These are phyloP conservation scores for Wickerhamiella brachini DNA, from an alignment of 805 yeast species.

Conservation along the genomic window DNA sequence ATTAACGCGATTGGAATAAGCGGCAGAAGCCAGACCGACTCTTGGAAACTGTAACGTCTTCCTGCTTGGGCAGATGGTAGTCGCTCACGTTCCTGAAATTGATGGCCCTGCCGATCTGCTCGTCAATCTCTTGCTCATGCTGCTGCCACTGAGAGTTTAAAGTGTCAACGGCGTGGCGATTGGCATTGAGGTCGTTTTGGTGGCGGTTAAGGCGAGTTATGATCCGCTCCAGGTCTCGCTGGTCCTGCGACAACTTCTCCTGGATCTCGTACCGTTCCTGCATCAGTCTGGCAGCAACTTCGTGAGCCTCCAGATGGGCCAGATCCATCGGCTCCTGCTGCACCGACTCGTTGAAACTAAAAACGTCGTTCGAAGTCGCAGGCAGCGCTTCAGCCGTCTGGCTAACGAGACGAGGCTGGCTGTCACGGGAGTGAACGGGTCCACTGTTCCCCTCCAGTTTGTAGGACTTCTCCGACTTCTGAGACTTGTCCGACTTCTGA, in stretches of 20 bases:
- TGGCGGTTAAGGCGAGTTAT: neutral
- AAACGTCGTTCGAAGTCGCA: neutral
- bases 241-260: neutral
- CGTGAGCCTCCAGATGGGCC: neutral
- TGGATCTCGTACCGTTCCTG: neutral
- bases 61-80: neutral
- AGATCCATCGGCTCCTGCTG: neutral
- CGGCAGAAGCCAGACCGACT: neutral
- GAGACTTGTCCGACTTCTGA: too few relatives aligned
- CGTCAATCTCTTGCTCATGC: neutral
- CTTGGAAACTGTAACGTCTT: neutral
- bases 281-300: neutral
- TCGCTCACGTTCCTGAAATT: neutral
- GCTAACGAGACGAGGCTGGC: neutral
- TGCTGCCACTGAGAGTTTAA: neutral
- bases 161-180: neutral
- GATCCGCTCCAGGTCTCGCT: neutral
- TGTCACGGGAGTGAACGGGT: neutral
- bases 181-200: neutral
- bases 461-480: too few relatives aligned
- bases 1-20: neutral
- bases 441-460: neutral
- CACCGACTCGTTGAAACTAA: neutral
- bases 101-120: neutral
- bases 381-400: neutral